Conservation (phyloP, 2,329 filamentous ascomycete species). For the Cercospora beticola region DNA sequence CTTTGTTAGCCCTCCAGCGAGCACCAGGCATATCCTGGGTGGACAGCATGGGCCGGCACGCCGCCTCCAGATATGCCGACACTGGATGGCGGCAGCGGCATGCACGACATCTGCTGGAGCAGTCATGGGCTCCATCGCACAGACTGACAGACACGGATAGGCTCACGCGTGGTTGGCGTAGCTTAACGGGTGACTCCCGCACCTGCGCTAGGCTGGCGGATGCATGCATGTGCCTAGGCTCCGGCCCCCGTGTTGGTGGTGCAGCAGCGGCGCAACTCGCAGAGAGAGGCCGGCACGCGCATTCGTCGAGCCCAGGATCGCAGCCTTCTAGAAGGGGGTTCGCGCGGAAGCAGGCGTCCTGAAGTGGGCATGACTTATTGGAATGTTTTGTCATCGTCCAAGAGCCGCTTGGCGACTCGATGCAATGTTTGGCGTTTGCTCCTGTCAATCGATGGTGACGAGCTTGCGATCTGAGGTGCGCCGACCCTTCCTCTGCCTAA, state of each 20-base stretch:
- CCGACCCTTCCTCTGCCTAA: conserved; percentile 6
- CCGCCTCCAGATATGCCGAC: conserved; percentile 20
- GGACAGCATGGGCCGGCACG: conserved; percentile 24
- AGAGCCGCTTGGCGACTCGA: conserved; percentile 18
- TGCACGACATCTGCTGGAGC: conserved; percentile 26
- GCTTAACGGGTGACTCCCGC: conserved; percentile 23
- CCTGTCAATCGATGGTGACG: not conserved
- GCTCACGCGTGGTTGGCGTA: conserved; percentile 24
- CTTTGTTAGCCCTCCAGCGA: conserved; percentile 27
- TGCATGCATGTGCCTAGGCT: conserved; percentile 26
- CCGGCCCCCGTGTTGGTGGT: conserved; percentile 14
- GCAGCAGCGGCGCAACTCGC: conserved; percentile 19
- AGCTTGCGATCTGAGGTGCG: not conserved
- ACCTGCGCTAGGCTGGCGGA: conserved; percentile 17
- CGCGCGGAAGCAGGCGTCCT: conserved; percentile 22
- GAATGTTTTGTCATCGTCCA: conserved; percentile 25
- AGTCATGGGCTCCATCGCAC: conserved; percentile 22
- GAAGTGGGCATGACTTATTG: conserved; percentile 2
- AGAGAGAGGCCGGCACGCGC: conserved; percentile 14
- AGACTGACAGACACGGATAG: conserved; percentile 14
- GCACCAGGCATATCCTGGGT: conserved; percentile 23
- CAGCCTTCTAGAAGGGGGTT: conserved; percentile 29
- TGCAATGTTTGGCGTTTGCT: conserved; percentile 28
- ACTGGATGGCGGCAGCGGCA: conserved; percentile 23
- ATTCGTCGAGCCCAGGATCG: conserved; percentile 15